Conservation (phyloP, 352 stramenopile species). For the Aphanomyces astaci region DNA sequence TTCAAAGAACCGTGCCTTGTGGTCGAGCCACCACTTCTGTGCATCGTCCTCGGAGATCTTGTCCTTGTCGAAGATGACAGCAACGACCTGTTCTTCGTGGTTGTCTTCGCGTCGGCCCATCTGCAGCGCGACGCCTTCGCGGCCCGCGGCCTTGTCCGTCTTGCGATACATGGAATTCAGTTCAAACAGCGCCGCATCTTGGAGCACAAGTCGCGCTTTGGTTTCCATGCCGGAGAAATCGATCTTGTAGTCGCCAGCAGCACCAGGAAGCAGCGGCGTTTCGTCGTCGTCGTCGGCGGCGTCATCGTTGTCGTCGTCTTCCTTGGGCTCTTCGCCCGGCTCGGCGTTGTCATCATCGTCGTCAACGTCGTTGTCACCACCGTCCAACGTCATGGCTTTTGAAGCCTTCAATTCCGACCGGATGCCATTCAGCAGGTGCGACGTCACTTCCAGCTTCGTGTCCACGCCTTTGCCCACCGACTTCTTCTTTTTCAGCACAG, state of each 20-base stretch:
- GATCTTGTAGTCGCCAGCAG: constrained; percentile 23
- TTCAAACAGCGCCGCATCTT: constrained; percentile 69
- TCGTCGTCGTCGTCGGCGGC: neutral
- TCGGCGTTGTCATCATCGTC: neutral
- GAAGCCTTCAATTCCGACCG: constrained; percentile 59
- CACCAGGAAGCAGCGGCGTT: neutral
- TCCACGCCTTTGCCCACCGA: constrained; percentile 40
- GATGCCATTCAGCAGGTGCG: constrained; percentile 53
- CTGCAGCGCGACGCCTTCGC: constrained; percentile 64
- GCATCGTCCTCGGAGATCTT: constrained; percentile 71
- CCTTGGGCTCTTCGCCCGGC: neutral
- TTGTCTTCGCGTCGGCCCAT: constrained; percentile 71
- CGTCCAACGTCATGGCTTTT: constrained; percentile 25
- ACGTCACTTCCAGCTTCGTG: constrained; percentile 35
- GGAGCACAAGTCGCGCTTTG: constrained; percentile 60
- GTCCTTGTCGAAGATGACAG: constrained; percentile 77
- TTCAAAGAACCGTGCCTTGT: constrained; percentile 57
- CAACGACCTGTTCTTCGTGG: constrained; percentile 69
- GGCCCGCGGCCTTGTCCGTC: constrained; percentile 61
- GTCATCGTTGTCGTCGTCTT: constrained; percentile 4
- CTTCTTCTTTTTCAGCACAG: constrained; percentile 32
- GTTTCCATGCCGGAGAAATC: constrained; percentile 68
- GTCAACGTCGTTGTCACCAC: neutral
- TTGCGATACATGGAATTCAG: constrained; percentile 82
- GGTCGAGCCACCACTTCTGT: constrained; percentile 58